Evolutionary conservation across 257 asterid species (phyloP), one percentile per base, ranked within the genome.

Genomic region (Capsicum baccatum): DNA sequence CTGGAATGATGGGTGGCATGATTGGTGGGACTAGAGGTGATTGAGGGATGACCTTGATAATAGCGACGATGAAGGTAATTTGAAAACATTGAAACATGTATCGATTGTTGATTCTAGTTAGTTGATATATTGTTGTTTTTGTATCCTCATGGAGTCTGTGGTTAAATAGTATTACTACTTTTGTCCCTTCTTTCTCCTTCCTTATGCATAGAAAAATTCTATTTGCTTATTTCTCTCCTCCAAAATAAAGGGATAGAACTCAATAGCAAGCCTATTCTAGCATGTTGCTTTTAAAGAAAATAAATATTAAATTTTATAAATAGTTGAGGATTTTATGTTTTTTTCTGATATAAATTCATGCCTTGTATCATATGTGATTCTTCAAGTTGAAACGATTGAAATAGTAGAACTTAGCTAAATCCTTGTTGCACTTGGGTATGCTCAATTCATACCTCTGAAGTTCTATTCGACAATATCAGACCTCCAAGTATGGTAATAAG

Each of bases 41-140:
- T 39, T 39, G 6, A 0, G 44, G 44, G 44, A 39, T 39, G 44
- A 39, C 6, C 5, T 39, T 39, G 44, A 39, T 39, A 0, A 39
- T 3, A 39, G 4, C 4, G 98, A 94, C 48, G 97, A 95, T 62
- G 99, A 94, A 92, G 99, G 99, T 95, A 94, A 81, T 56, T 79
- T 39, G 3, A 1, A 8, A 69, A 10, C 66, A 47, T 42, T 80
- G 57, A 80, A 84, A 3, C 63, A 63, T 6, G 59, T 14, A 26
- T 84, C 37, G 39, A 79, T 63, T 62, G 16, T 13, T 10, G 47
- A 7, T 84, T 21, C 19, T 44, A 13, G 50, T 48, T 84, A 37
- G 67, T 9, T 33, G 67, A 15, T 39, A 26, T 56, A 33, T 39
- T 19, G 71, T 15, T 44, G 16, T 6, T 2, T 48, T 11, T 33